Evolutionary conservation across 75 land plant species (phyloP), one percentile per base, ranked within the genome.

Genomic region (Selaginella moellendorffii): DNA sequence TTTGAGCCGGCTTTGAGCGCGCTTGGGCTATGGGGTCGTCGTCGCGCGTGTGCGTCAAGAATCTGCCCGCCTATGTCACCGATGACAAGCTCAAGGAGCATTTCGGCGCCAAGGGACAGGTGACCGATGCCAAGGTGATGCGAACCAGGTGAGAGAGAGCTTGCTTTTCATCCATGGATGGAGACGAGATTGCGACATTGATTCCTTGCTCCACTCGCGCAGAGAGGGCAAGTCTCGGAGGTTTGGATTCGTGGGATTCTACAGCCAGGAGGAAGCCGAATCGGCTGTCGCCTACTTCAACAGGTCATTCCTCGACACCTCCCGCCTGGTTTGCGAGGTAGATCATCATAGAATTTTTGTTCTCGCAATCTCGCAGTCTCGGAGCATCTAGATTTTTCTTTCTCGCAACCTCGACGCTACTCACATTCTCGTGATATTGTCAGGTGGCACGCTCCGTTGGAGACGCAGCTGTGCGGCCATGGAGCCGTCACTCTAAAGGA

Each of bases 221-320:
- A 92, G 98, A 21, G 98, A 93, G 65, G 85, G 98, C 12, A 83
- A 77, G 62, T 85, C 85, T 54, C 81, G 98, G 69, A 95, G 88
- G 31, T 89, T 93, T 61, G 96, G 79, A 2, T 93, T 93, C 53
- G 74, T 93, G 31, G 98, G 98, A 9, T 93, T 68, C 28, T 78
- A 92, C 1, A 80, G 87, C 1, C 85, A 82, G 71, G 76, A 69
- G 22, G 96, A 93, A 64, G 98, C 96, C 0, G 62, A 77, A 42
- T 87, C 68, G 62, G 98, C 98, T 24, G 74, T 83, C 8, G 80
- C 67, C 26, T 93, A 76, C 74, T 93, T 93, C 68, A 78, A 83
- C 62, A 80, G 76, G 18, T 64, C 90, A 14, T 93, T 74, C 31
- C 30, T 93, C 53, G 96, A 89, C 66, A 83, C 98, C 54, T 74